Base-by-base conservation (phyloP, 805 yeast species). In the Zygotorulaspora danielsina region DNA sequence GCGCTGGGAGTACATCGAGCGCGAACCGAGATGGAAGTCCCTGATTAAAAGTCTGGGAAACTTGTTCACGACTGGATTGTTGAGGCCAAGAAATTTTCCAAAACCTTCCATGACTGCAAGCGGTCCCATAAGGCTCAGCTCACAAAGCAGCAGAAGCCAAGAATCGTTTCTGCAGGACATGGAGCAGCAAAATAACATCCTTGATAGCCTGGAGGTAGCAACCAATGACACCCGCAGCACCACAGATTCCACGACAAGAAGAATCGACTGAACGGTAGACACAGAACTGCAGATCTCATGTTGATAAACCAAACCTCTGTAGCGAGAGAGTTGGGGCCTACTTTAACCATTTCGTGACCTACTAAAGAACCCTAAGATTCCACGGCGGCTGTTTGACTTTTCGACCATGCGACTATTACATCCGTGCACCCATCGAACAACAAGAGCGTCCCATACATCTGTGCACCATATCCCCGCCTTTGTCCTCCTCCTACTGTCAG, bases 171-270 rank as follows among this genome's bases (percentile, higher is more conserved):
- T 64, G 30, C 59, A 67, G 6, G 66, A 61, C 40, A 59, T 66
- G 47, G 72, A 67, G 28, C 64, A 62, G 7, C 71, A 67, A 30
- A 68, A 69, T 48, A 58, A 65, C 11, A 51, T 70, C 1, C 30
- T 70, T 10, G 73, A 70, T 42, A 59, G 65, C 11, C 45, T 69
- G 19, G 72, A 67, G 13, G 47, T 43, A 5, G 25, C 26, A 3
- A 42, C 37, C 18, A 20, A 32, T 18, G 41, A 34, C 6, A 34
- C 40, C 28, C 20, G 10, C 38, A 55, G 48, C 2, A 59, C 52
- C 4, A 54, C 54, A 15, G 55, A 16, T 7, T 25, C 38, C 3
- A 25, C 25, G 12, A 20, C 35, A n/a, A 22, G 19, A 19, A 12
- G 22, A 21, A 26, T 16, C 27, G 28, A n/a, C 18, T 35, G 22